Evolutionary conservation across 225 moss, liverwort and hornwort genomes (phyloP).

Genomic region (Antitrichia curtipendula): DNA sequence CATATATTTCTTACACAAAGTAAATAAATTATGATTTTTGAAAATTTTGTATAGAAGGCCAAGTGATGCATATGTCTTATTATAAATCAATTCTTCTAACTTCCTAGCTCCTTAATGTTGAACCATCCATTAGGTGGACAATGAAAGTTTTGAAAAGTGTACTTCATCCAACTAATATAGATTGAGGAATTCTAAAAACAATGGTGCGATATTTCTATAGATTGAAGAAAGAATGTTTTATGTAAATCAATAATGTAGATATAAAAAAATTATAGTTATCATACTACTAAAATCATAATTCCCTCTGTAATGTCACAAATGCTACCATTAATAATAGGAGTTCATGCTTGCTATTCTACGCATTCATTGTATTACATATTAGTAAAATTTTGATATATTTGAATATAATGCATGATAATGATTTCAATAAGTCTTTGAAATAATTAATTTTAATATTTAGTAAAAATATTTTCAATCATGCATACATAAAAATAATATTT

Average conservation of each 20-base stretch:
- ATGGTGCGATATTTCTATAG: too few species aligned
- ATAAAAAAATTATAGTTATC: neutral
- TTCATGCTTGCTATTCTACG: too few species aligned
- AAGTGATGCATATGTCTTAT: neutral
- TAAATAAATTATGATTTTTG: neutral
- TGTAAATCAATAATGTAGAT: neutral
- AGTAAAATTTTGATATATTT: too few species aligned
- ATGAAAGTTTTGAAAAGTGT: neutral
- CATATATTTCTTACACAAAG: neutral
- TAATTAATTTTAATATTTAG: too few species aligned
- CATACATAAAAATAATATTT: too few species aligned
- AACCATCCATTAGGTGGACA: neutral
- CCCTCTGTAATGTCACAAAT: too few species aligned
- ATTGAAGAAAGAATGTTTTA: neutral
- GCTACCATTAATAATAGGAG: too few species aligned
- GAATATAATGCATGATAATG: too few species aligned
- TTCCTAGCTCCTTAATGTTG: accelerated
- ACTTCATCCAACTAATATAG: neutral
- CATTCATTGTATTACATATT: too few species aligned
- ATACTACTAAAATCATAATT: too few species aligned
- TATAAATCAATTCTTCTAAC: neutral
- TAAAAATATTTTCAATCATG: too few species aligned
- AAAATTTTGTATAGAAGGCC: neutral
- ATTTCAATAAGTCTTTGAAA: too few species aligned
- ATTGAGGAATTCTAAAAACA: neutral